A percentile compares a stretch with the other conserved stretches of the same genome.
phyloP scores from a whole-genome alignment of 768 basidiomycete species.

The Ephemerocybe angulata region DNA sequence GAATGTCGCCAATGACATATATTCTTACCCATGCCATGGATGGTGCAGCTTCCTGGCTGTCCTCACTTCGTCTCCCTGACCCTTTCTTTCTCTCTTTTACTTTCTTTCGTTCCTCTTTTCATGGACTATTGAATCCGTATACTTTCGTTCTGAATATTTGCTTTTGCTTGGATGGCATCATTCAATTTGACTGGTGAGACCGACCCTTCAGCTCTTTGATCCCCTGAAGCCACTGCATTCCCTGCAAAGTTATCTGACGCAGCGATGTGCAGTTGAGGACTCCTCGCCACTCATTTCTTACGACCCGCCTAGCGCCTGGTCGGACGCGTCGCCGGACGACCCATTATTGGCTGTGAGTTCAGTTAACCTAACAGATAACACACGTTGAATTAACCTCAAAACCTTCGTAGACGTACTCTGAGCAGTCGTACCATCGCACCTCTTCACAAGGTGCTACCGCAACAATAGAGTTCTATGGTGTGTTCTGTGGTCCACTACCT shows the following conservation, averaged over 20 bases:
- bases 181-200: constrained; percentile 39
- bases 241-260: too few relatives aligned
- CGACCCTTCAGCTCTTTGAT: background rate
- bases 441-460: constrained; percentile 44
- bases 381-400: too few relatives aligned
- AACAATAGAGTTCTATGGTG: constrained; percentile 49
- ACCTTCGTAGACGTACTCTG: constrained; percentile 38
- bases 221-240: too few relatives aligned
- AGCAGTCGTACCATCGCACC: constrained; percentile 42
- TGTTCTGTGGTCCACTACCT: constrained; percentile 1
- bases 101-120: constrained; percentile 16
- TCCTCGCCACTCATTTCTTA: constrained; percentile 53
- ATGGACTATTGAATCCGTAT: constrained; percentile 2
- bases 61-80: constrained; percentile 12
- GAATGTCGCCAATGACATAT: background rate
- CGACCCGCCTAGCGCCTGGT: constrained; percentile 47
- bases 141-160: constrained; percentile 14
- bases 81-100: constrained; percentile 18
- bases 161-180: constrained; percentile 45
- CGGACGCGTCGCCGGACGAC: constrained; percentile 39
- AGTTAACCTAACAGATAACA: too few relatives aligned
- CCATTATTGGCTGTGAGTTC: constrained; percentile 35
- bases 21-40: background rate
- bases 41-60: constrained; percentile 13
- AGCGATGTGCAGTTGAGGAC: constrained; percentile 51